A percentile compares a stretch with the other conserved stretches of the same genome.
Conservation (phyloP, 2,329 filamentous ascomycete species). For the Talaromyces albobiverticillius region DNA sequence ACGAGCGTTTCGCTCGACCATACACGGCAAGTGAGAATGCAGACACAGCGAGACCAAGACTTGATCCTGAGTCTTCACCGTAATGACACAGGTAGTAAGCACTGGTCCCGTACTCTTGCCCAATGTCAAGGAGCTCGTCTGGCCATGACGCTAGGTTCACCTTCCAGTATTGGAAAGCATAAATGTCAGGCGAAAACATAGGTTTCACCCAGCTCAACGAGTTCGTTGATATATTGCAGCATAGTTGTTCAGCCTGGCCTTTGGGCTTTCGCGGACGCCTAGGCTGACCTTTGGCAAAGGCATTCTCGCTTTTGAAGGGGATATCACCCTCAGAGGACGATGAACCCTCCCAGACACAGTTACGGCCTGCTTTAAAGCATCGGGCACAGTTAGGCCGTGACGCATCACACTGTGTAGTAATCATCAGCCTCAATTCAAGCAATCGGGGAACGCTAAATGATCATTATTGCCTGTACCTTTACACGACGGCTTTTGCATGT, state of each 20-base stretch:
- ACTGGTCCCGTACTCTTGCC: slow-evolving; percentile 20
- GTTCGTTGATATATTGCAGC: not conserved
- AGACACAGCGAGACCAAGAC: slow-evolving; percentile 20
- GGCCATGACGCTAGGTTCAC: slow-evolving; percentile 18
- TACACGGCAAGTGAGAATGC: slow-evolving; percentile 22
- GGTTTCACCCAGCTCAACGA: not conserved
- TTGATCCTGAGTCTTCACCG: slow-evolving; percentile 14
- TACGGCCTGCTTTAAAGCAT: slow-evolving; percentile 21
- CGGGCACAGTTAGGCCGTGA: slow-evolving; percentile 15
- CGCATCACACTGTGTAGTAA: slow-evolving; percentile 18
- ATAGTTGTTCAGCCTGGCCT: not conserved
- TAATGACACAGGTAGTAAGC: slow-evolving; percentile 17
- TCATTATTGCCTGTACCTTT: slow-evolving; percentile 14
- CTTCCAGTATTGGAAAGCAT: slow-evolving; percentile 24
- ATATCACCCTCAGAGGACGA: slow-evolving; percentile 13
- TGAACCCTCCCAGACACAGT: slow-evolving; percentile 22
- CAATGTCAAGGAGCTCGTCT: slow-evolving; percentile 18
- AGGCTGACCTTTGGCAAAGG: slow-evolving; percentile 21
- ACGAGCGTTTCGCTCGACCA: slow-evolving; percentile 16
- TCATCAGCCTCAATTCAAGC: not conserved
- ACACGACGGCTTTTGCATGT: slow-evolving; percentile 22
- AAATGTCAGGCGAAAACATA: slow-evolving; percentile 16
- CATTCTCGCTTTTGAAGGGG: slow-evolving; percentile 22
- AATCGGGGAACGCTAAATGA: not conserved
- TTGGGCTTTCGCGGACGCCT: slow-evolving; percentile 18